These are phyloP conservation scores for Trebouxiophyceae sp. DNA, from an alignment of 163 green algal genomes.

Conservation along the genomic window DNA sequence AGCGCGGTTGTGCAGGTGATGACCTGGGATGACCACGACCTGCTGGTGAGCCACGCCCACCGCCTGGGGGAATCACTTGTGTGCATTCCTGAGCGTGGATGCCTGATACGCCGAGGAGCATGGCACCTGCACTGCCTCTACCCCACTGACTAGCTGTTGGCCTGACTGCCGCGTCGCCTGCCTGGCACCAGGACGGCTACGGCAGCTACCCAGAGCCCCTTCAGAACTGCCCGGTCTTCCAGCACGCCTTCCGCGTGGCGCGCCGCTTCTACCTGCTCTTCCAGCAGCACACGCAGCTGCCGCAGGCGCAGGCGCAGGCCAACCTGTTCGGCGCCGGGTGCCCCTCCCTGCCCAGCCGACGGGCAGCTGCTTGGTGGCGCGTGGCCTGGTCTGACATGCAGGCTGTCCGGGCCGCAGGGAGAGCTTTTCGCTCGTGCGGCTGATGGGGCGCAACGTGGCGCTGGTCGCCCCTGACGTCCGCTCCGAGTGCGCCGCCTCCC, in stretches of 20 bases:
- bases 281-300: slow-evolving; percentile 63
- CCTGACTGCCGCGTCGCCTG: no score
- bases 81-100: no score
- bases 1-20: slow-evolving; percentile 34
- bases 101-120: no score
- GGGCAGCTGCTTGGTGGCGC: no score
- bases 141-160: no score
- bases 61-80: no score
- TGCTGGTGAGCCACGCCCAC: no score
- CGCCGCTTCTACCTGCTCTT: slow-evolving; percentile 67
- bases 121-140: no score
- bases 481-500: slow-evolving; percentile 17
- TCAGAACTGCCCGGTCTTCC: slow-evolving; percentile 55
- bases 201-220: slow-evolving; percentile 47
- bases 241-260: neutral
- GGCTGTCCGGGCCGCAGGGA: neutral
- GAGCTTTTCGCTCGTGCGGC: slow-evolving; percentile 10
- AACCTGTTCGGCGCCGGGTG: slow-evolving; percentile 24
- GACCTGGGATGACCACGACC: slow-evolving; percentile 73
- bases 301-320: slow-evolving; percentile 6
- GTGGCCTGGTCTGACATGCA: no score
- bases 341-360: no score
- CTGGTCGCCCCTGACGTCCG: slow-evolving; percentile 55
- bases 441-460: slow-evolving; percentile 41
- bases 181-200: no score